These are phyloP conservation scores for Crucihimalaya himalaica DNA, from an alignment of 345 rosid genomes.

Conservation along the genomic window DNA sequence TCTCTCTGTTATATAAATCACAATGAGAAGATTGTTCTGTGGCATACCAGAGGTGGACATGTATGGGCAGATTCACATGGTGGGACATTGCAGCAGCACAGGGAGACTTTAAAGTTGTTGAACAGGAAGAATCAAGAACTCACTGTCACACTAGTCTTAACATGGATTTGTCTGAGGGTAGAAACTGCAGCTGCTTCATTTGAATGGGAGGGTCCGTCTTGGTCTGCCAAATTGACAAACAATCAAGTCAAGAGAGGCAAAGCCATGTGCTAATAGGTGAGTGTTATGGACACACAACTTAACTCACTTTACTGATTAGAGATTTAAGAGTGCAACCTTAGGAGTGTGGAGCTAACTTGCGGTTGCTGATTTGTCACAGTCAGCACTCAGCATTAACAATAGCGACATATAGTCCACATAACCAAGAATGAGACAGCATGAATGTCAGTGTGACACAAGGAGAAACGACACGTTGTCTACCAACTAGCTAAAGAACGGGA, in stretches of 20 bases:
- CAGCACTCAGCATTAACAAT: background rate
- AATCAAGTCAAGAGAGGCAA: constrained; percentile 13
- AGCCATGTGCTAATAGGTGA: constrained; percentile 6
- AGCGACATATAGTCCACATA: background rate
- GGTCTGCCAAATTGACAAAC: background rate
- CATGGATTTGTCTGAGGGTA: constrained; percentile 14
- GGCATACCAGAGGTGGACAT: background rate
- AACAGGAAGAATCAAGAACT: background rate
- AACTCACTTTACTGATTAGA: background rate
- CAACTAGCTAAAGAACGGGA: background rate
- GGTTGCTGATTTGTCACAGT: background rate
- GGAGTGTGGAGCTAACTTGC: background rate
- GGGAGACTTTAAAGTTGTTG: constrained; percentile 17
- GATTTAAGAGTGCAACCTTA: background rate
- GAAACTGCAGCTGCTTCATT: constrained; percentile 4
- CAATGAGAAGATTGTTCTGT: background rate
- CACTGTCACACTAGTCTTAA: background rate
- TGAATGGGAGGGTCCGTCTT: background rate
- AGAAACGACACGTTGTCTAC: background rate
- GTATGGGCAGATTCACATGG: constrained; percentile 1
- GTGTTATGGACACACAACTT: background rate
- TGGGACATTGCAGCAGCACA: background rate
- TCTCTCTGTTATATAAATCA: constrained; percentile 1
- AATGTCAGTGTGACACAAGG: background rate
- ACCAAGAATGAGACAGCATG: background rate